Evolutionary conservation across 805 yeast genomes (phyloP), one percentile per base, ranked within the genome.

Genomic region (Starmerella roubikii): DNA sequence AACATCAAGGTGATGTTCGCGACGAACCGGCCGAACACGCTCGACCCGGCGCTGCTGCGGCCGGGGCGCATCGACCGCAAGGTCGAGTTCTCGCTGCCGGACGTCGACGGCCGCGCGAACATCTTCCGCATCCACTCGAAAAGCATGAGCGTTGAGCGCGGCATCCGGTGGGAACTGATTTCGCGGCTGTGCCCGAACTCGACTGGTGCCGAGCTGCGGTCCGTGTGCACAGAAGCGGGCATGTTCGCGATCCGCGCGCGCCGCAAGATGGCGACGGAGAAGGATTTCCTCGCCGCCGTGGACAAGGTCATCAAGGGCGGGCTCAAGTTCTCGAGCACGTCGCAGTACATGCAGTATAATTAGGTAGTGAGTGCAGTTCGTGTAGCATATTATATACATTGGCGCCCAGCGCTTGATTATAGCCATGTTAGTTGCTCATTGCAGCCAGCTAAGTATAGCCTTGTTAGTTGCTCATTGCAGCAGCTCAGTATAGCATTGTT

Each of bases 1-100:
- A 91, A 91, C 61, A 91, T 91, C 60, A 91, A 91, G 68, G 99
- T 91, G 40, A 91, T 91, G 97, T 91, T 91, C 65, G 99, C 99
- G 30, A 91, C 99, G 13, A 91, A 91, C 63, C 74, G 98, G 65
- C 98, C 97, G 45, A 88, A 91, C 62, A 91, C 97, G 0, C 71
- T 91, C 58, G 99, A 91, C 58, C 98, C 98, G 22, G 99, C 99
- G 1, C 67, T 91, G 57, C 67, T 91, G 54, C 79, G 99, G 66
- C 98, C 99, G 3, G 99, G 99, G 34, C 79, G 99, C 71, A 88
- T 91, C 53, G 99, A 91, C 65, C 80, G 99, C 63, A 91, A 88
- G 62, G 98, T 91, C 26, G 99, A 91, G 62, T 91, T 91, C 58
- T 79, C 93, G 7, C 66, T 91, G 52, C 98, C 99, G 2, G 98